Conservation (phyloP, 2,329 filamentous ascomycete genomes). For the Geosmithia putterillii region DNA sequence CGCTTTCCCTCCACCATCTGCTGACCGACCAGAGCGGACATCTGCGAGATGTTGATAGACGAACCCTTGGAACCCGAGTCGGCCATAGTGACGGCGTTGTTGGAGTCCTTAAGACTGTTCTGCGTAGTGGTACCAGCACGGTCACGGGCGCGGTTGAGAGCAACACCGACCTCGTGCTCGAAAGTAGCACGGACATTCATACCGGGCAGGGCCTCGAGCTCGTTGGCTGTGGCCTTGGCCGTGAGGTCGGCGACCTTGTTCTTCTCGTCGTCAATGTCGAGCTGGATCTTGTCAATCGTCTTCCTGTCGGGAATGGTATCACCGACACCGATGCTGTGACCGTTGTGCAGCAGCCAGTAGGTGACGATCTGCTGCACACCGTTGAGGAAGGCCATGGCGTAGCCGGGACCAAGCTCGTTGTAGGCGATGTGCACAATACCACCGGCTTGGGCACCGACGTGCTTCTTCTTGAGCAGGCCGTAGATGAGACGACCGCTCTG, state of each 20-base stretch:
- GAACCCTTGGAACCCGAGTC: slow-evolving; percentile 96
- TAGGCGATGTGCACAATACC: slow-evolving; percentile 93
- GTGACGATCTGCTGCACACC: slow-evolving; percentile 89
- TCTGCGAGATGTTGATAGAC: slow-evolving; percentile 98
- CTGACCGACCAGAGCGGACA: slow-evolving; percentile 95
- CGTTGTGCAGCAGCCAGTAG: slow-evolving; percentile 94
- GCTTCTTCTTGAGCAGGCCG: slow-evolving; percentile 87
- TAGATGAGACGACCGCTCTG: slow-evolving; percentile 83
- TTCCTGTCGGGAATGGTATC: slow-evolving; percentile 86
- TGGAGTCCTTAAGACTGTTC: slow-evolving; percentile 84
- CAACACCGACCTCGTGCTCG: slow-evolving; percentile 91
- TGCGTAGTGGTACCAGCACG: slow-evolving; percentile 88
- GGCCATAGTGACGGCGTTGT: slow-evolving; percentile 96
- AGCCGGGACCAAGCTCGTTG: slow-evolving; percentile 81
- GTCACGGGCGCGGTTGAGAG: slow-evolving; percentile 90
- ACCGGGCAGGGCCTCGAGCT: slow-evolving; percentile 84
- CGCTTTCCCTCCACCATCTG: slow-evolving; percentile 98
- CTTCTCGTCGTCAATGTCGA: slow-evolving; percentile 73
- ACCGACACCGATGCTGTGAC: slow-evolving; percentile 96
- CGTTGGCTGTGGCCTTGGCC: slow-evolving; percentile 66
- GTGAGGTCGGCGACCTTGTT: slow-evolving; percentile 66
- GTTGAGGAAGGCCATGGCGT: slow-evolving; percentile 91
- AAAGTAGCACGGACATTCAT: slow-evolving; percentile 99
- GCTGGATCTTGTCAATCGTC: slow-evolving; percentile 77
- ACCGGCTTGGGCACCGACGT: slow-evolving; percentile 76